These are phyloP conservation scores for Pichia sorboxylosa DNA, from an alignment of 1,139 yeast species.

Conservation along the genomic window DNA sequence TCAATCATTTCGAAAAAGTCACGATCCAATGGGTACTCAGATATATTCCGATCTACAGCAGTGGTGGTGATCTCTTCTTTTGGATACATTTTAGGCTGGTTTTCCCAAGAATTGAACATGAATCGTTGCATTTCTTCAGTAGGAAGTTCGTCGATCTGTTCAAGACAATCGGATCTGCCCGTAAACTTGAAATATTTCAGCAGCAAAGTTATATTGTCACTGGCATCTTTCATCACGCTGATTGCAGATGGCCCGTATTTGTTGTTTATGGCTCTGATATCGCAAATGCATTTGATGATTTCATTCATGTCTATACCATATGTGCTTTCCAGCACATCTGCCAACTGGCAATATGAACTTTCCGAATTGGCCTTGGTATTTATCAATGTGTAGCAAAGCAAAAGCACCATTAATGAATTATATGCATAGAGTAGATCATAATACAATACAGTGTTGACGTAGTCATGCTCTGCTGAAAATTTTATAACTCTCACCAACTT, in stretches of 20 bases:
- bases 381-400: constrained; percentile 23
- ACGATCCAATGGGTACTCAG: constrained; percentile 1
- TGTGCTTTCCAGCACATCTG: constrained; percentile 13
- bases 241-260: constrained; percentile 6
- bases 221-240: constrained; percentile 11
- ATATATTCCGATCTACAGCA: not conserved
- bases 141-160: not conserved
- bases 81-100: not conserved
- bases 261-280: constrained; percentile 13
- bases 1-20: constrained; percentile 7
- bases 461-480: constrained; percentile 14
- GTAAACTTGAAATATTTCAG: constrained; percentile 10
- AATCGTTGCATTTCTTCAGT: not conserved
- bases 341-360: constrained; percentile 6
- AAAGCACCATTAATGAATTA: constrained; percentile 23
- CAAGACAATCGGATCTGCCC: too few relatives aligned
- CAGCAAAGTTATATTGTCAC: constrained; percentile 10
- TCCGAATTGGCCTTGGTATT: constrained; percentile 6
- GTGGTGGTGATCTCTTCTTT: not conserved
- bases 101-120: not conserved
- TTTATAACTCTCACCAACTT: constrained; percentile 20
- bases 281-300: constrained; percentile 21
- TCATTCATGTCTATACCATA: constrained; percentile 15
- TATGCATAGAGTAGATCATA: constrained; percentile 27
- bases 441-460: constrained; percentile 24